A percentile compares a stretch with the other conserved stretches of the same genome.
Evolutionary conservation across 106 monocot species (phyloP).

Genomic region (Agapanthus africanus): DNA sequence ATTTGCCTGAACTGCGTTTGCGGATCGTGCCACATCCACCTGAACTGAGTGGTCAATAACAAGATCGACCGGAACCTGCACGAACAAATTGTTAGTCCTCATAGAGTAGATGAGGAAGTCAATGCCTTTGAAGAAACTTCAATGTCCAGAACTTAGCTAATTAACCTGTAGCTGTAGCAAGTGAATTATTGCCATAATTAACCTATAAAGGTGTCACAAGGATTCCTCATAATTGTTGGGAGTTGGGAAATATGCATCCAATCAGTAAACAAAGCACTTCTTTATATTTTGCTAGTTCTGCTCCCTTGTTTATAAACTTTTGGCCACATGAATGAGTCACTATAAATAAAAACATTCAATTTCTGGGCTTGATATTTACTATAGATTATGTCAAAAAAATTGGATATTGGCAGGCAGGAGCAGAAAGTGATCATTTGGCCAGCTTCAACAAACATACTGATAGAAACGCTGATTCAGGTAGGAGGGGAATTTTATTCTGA

Average conservation of each 20-base stretch:
- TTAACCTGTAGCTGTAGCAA: background rate
- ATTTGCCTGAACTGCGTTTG: constrained; percentile 82
- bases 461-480: background rate
- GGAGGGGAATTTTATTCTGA: background rate
- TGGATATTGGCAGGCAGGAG: background rate
- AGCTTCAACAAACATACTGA: background rate
- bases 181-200: background rate
- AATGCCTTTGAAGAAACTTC: no score
- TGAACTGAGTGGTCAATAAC: constrained; percentile 71
- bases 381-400: background rate
- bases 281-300: background rate
- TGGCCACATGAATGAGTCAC: background rate
- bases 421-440: background rate
- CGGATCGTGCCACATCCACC: constrained; percentile 82
- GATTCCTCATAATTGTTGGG: background rate
- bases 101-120: background rate
- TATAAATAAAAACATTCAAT: background rate
- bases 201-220: background rate
- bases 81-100: background rate
- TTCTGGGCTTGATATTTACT: background rate
- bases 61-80: constrained; percentile 90
- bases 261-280: background rate
- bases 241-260: background rate
- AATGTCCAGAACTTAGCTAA: background rate
- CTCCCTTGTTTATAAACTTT: background rate